A percentile compares a stretch with the other conserved stretches of the same genome.
phyloP scores from a whole-genome alignment of 2,329 filamentous ascomycete species.

The Ophiocordyceps robertsii region DNA sequence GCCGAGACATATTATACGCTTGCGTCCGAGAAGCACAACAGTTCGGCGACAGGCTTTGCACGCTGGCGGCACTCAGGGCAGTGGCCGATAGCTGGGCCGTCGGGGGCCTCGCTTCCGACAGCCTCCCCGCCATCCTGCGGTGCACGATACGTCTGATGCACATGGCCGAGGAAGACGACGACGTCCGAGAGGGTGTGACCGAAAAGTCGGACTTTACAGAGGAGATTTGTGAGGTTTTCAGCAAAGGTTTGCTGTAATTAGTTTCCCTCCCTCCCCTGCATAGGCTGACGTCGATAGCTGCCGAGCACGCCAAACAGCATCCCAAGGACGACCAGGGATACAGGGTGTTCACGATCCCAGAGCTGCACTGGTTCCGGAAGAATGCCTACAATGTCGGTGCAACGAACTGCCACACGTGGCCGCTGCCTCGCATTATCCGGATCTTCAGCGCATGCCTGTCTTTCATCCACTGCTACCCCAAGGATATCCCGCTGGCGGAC shows the following conservation, averaged over 20 bases:
- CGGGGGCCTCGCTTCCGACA: slow-evolving; percentile 8
- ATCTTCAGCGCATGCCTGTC: slow-evolving; percentile 41
- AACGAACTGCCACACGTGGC: slow-evolving; percentile 41
- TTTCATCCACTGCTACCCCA: slow-evolving; percentile 38
- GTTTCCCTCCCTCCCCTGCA: background rate
- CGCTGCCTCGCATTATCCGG: slow-evolving; percentile 36
- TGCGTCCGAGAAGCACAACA: slow-evolving; percentile 68
- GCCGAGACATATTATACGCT: slow-evolving; percentile 56
- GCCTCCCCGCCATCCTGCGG: slow-evolving; percentile 23
- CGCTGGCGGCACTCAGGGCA: slow-evolving; percentile 24
- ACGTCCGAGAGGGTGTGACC: slow-evolving; percentile 5
- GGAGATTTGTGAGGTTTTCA: slow-evolving; percentile 41
- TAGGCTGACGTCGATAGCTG: slow-evolving; percentile 10
- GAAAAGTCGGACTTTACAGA: slow-evolving; percentile 13
- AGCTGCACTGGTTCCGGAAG: slow-evolving; percentile 74
- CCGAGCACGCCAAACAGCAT: slow-evolving; percentile 16
- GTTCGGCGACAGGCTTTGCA: slow-evolving; percentile 45
- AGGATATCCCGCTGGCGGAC: slow-evolving; percentile 25
- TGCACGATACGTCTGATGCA: slow-evolving; percentile 40
- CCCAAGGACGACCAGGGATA: slow-evolving; percentile 24
- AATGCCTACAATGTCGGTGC: slow-evolving; percentile 70
- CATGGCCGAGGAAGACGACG: slow-evolving; percentile 23
- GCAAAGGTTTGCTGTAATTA: slow-evolving; percentile 25
- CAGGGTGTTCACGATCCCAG: slow-evolving; percentile 43
- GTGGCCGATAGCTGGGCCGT: slow-evolving; percentile 14